Conservation (phyloP, 2,329 filamentous ascomycete genomes). For the Diaporthe humulicola region DNA sequence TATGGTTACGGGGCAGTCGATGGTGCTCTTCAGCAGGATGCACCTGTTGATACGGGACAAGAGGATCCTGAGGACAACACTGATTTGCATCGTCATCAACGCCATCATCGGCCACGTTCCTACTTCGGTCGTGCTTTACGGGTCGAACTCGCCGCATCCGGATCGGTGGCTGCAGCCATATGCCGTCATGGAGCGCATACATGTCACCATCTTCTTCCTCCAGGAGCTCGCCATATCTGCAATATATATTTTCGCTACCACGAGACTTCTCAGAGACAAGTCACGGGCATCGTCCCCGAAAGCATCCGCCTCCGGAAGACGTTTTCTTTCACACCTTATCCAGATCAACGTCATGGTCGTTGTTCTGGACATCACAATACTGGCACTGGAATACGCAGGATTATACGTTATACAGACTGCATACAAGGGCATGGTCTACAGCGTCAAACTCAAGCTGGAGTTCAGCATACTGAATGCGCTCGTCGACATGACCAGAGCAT, state of each 20-base stretch:
- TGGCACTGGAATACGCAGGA: constrained; percentile 50
- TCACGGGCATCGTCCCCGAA: background rate
- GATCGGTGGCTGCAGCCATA: constrained; percentile 50
- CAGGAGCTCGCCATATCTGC: constrained; percentile 66
- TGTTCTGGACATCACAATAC: constrained; percentile 51
- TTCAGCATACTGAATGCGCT: constrained; percentile 53
- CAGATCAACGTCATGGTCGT: constrained; percentile 58
- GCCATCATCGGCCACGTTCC: constrained; percentile 65
- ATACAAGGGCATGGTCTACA: constrained; percentile 52
- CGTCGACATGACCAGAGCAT: constrained; percentile 43
- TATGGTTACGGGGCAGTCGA: constrained; percentile 70
- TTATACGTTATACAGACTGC: constrained; percentile 51
- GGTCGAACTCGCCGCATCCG: constrained; percentile 12
- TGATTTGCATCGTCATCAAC: constrained; percentile 69
- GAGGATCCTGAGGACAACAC: constrained; percentile 59
- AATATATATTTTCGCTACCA: constrained; percentile 52
- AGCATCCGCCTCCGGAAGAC: background rate
- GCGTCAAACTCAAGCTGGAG: constrained; percentile 54
- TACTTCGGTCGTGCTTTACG: constrained; percentile 59
- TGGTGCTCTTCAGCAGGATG: constrained; percentile 71
- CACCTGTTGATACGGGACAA: constrained; percentile 69
- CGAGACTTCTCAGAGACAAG: constrained; percentile 19
- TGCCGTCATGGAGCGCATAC: constrained; percentile 66
- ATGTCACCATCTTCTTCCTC: constrained; percentile 68
- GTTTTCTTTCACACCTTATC: constrained; percentile 53